These are phyloP conservation scores for Zygnema cylindricum DNA, from an alignment of 139 green algal species.

Conservation along the genomic window DNA sequence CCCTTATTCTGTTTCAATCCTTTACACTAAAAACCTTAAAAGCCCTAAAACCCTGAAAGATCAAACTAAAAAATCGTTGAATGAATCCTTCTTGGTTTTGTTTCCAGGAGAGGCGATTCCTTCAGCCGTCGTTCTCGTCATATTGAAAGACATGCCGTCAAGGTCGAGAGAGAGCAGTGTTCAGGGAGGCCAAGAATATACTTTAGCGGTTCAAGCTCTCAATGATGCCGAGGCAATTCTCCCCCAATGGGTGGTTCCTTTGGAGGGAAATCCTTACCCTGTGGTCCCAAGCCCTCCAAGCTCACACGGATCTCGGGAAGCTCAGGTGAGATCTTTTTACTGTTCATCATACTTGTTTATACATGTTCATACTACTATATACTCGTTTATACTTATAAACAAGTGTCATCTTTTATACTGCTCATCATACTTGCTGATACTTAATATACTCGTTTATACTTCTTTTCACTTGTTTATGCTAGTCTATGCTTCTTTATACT, in stretches of 20 bases:
- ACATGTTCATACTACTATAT: not conserved
- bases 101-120: slow-evolving; percentile 8
- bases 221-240: not conserved
- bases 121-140: slow-evolving; percentile 13
- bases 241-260: slow-evolving; percentile 25
- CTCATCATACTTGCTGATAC: too few species aligned
- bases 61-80: too few species aligned
- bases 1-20: too few species aligned
- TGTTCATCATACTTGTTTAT: too few species aligned
- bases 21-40: too few species aligned
- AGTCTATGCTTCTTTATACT: too few species aligned
- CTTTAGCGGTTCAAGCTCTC: not conserved
- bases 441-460: too few species aligned
- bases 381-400: not conserved
- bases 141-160: slow-evolving; percentile 22
- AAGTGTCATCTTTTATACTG: too few species aligned
- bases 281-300: not conserved
- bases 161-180: slow-evolving; percentile 11
- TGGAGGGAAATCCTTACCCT: slow-evolving; percentile 1
- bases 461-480: too few species aligned
- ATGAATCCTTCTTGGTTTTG: not conserved
- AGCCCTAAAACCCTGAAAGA: too few species aligned
- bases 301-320: too few species aligned
- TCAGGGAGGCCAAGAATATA: not conserved
- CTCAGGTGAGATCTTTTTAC: too few species aligned